phyloP scores from a whole-genome alignment of 306 rosid genomes.

The Biancaea sappan region DNA sequence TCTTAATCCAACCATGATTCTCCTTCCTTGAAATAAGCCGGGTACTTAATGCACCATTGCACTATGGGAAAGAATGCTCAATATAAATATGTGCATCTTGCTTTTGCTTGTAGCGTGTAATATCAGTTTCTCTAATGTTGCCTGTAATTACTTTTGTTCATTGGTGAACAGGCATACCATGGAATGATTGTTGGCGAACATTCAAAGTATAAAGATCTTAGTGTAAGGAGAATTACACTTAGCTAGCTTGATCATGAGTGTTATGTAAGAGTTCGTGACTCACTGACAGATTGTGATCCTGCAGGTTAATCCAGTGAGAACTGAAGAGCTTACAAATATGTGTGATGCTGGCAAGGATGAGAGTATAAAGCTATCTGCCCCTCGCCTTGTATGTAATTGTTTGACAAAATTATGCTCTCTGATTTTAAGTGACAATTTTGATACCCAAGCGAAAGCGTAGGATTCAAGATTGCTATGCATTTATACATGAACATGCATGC shows the following conservation, averaged over 20 bases:
- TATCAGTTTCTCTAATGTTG: constrained; percentile 4
- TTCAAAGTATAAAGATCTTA: constrained; percentile 80
- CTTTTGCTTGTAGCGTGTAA: constrained; percentile 25
- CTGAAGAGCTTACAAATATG: constrained; percentile 69
- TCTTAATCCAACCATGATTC: constrained; percentile 4
- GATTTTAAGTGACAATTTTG: too few species aligned
- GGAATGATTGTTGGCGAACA: constrained; percentile 96
- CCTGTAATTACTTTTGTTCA: constrained; percentile 18
- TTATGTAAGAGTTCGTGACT: constrained; percentile 30
- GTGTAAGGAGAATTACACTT: constrained; percentile 55
- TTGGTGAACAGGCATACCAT: constrained; percentile 71
- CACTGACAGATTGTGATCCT: constrained; percentile 35
- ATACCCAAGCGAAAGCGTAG: too few species aligned
- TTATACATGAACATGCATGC: too few species aligned
- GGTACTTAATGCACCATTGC: constrained; percentile 22
- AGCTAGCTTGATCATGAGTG: constrained; percentile 12
- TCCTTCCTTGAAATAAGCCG: background rate
- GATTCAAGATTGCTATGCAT: too few species aligned
- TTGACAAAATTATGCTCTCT: constrained; percentile 17
- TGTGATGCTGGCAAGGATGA: constrained; percentile 83
- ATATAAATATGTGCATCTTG: constrained; percentile 14
- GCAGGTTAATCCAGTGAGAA: constrained; percentile 81
- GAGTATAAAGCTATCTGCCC: constrained; percentile 83
- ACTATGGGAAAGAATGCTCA: background rate
- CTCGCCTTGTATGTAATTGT: constrained; percentile 74